phyloP scores from a whole-genome alignment of 352 stramenopile genomes.

The Blastocystis sp. region DNA sequence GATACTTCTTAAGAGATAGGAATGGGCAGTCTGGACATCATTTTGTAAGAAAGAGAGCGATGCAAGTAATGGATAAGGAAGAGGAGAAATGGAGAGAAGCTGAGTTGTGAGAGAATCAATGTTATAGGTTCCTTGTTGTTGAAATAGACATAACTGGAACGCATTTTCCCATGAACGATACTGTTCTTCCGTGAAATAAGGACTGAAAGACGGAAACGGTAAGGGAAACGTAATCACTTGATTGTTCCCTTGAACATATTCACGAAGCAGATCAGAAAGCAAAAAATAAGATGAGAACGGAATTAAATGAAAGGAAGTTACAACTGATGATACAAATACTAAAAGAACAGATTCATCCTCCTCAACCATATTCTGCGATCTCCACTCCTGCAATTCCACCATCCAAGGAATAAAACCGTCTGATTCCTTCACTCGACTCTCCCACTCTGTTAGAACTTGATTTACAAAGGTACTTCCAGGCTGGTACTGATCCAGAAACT shows the following conservation, averaged over 20 bases:
- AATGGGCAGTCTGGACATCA: background rate
- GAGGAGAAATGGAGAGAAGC: background rate
- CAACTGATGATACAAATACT: background rate
- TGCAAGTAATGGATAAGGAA: background rate
- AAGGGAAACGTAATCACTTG: background rate
- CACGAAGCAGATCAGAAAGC: background rate
- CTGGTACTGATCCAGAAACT: background rate
- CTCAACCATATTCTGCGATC: background rate
- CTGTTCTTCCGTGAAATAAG: conserved; percentile 17
- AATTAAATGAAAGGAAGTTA: conserved; percentile 12
- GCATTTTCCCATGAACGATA: background rate
- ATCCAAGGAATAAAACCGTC: conserved; percentile 24
- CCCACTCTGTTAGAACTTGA: background rate
- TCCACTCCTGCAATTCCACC: background rate
- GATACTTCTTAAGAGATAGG: background rate
- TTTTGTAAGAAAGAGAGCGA: background rate
- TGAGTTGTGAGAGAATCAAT: background rate
- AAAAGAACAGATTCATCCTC: background rate
- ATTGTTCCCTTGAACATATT: background rate
- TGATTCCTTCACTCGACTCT: background rate
- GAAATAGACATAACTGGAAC: background rate
- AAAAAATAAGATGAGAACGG: background rate
- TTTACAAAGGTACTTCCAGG: background rate
- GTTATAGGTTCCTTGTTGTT: background rate
- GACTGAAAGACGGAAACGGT: conserved; percentile 14